A percentile compares a stretch with the other conserved stretches of the same genome.
phyloP scores from a whole-genome alignment of 805 yeast genomes.

The Ogataea trehaloabstinens region DNA sequence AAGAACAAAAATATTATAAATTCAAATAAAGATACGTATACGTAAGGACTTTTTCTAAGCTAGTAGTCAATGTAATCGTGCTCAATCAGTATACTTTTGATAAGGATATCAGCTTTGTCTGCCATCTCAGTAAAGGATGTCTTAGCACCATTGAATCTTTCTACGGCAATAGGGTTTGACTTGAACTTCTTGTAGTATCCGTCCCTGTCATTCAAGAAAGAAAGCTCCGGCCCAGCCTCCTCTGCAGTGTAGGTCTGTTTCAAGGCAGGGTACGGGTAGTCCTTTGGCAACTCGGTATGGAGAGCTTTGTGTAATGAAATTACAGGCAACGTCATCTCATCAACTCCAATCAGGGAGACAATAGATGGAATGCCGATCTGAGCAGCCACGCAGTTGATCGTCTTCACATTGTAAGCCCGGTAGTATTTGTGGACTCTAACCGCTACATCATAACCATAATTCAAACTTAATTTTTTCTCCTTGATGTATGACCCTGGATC shows the following conservation, averaged over 20 bases:
- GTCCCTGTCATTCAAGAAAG: slow-evolving; percentile 19
- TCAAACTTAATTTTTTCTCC: slow-evolving; percentile 18
- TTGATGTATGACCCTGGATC: slow-evolving; percentile 24
- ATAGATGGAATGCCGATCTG: slow-evolving; percentile 28
- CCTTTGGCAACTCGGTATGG: slow-evolving; percentile 22
- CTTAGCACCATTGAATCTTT: slow-evolving; percentile 21
- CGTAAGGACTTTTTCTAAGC: slow-evolving; percentile 1
- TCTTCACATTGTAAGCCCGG: slow-evolving; percentile 27
- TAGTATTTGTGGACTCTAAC: slow-evolving; percentile 33
- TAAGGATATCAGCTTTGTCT: slow-evolving; percentile 11
- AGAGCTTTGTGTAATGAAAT: slow-evolving; percentile 25
- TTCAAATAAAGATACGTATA: no score
- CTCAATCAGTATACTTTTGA: slow-evolving; percentile 16
- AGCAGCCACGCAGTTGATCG: slow-evolving; percentile 32
- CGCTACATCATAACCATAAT: slow-evolving; percentile 29
- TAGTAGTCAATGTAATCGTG: slow-evolving; percentile 5
- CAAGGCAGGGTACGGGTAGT: slow-evolving; percentile 22
- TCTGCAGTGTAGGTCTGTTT: slow-evolving; percentile 10
- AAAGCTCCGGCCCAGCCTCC: slow-evolving; percentile 18
- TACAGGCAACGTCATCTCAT: slow-evolving; percentile 34
- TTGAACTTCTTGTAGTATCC: slow-evolving; percentile 14
- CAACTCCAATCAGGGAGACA: slow-evolving; percentile 31
- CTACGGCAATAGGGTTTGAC: slow-evolving; percentile 15
- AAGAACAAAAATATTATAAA: no score
- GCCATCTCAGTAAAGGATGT: slow-evolving; percentile 17